These are phyloP conservation scores for Aphanocladium album DNA, from an alignment of 2,329 filamentous ascomycete species.

Conservation along the genomic window DNA sequence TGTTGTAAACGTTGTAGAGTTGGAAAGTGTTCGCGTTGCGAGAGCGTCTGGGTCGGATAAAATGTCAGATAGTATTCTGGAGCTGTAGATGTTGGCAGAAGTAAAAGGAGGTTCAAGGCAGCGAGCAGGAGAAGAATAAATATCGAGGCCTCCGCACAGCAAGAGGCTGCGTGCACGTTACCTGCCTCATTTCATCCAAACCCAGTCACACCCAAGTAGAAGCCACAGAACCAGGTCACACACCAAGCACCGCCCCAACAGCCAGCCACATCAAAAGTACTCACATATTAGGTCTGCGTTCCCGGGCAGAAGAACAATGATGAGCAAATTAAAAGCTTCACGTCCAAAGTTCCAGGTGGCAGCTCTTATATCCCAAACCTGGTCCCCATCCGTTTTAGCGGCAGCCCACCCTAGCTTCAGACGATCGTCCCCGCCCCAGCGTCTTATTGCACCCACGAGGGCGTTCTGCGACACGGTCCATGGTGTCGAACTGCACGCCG, in stretches of 20 bases:
- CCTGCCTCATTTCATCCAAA: background rate
- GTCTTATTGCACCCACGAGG: conserved; percentile 6
- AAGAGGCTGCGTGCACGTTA: conserved; percentile 9
- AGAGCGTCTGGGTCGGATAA: background rate
- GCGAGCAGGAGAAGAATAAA: background rate
- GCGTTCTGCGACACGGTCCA: background rate
- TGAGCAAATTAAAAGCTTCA: background rate
- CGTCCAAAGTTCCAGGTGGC: background rate
- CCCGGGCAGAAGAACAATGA: background rate
- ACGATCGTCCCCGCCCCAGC: background rate
- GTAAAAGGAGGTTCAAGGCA: background rate
- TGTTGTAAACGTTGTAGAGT: background rate
- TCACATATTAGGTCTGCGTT: background rate
- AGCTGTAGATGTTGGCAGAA: conserved; percentile 6
- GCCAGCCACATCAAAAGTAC: background rate
- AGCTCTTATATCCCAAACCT: background rate
- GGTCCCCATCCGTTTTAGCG: background rate
- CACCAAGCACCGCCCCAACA: background rate
- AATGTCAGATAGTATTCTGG: conserved; percentile 9
- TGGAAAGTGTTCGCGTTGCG: conserved; percentile 17
- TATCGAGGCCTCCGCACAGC: conserved; percentile 2
- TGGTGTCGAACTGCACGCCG: background rate
- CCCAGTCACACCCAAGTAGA: background rate
- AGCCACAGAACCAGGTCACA: background rate
- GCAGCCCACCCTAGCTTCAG: background rate